These are phyloP conservation scores for Rhizoclosmatium globosum DNA, from an alignment of 192 early-diverging fungal species.

Conservation along the genomic window DNA sequence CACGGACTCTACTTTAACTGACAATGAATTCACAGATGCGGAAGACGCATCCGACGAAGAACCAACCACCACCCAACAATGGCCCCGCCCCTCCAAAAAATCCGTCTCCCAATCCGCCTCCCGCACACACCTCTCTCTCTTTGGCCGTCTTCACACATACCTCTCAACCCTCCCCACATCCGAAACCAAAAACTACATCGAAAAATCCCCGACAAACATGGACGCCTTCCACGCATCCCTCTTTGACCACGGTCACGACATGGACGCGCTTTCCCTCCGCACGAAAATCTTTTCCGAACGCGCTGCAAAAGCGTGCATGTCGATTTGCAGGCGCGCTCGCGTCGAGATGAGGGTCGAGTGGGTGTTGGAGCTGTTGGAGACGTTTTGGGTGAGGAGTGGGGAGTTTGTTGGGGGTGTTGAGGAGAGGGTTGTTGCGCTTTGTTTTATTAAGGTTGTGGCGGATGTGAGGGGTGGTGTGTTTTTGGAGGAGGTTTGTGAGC, in stretches of 20 bases:
- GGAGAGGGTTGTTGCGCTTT: neutral
- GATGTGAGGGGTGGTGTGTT: neutral
- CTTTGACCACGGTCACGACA: neutral
- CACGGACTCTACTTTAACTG: neutral
- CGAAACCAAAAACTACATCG: conserved; percentile 10
- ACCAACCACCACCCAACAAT: neutral
- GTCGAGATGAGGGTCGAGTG: neutral
- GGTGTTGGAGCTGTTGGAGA: conserved; percentile 8
- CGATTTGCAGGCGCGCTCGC: conserved; percentile 5
- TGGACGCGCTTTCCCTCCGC: conserved; percentile 4
- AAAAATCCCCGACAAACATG: neutral
- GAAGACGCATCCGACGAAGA: conserved; percentile 2
- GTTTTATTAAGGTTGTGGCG: conserved; percentile 12
- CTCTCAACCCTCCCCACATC: neutral
- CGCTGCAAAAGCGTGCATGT: neutral
- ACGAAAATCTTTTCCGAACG: conserved; percentile 1
- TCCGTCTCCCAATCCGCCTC: conserved; percentile 1
- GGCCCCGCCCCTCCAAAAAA: conserved; percentile 26
- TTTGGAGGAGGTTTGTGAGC: neutral
- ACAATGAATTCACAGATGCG: neutral
- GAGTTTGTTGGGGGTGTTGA: conserved; percentile 13
- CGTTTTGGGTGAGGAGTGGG: neutral
- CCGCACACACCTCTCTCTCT: neutral
- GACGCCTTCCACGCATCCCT: neutral
- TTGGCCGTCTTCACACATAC: conserved; percentile 8